A percentile compares a stretch with the other conserved stretches of the same genome.
phyloP scores from a whole-genome alignment of 2,329 filamentous ascomycete genomes.

The Curvularia eragrostidis region DNA sequence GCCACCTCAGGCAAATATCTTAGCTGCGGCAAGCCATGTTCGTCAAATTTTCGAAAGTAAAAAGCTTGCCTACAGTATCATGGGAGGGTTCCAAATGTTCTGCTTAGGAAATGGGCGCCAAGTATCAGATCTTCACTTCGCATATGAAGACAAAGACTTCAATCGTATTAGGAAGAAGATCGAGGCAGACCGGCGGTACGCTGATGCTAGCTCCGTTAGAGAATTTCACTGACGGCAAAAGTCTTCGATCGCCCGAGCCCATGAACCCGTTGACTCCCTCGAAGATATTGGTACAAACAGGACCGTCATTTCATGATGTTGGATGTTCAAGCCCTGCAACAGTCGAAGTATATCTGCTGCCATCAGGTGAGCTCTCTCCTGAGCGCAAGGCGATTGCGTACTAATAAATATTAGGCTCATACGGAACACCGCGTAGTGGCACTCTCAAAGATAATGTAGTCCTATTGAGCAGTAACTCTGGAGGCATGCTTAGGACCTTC shows the following conservation, averaged over 20 bases:
- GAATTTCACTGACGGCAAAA: constrained; percentile 25
- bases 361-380: constrained; percentile 31
- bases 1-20: constrained; percentile 36
- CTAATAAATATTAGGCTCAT: constrained; percentile 30
- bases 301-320: constrained; percentile 39
- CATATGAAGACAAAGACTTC: constrained; percentile 44
- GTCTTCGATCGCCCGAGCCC: constrained; percentile 35
- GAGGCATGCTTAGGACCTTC: constrained; percentile 34
- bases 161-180: constrained; percentile 38
- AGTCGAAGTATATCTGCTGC: constrained; percentile 42
- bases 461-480: constrained; percentile 32
- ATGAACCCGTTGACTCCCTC: constrained; percentile 42
- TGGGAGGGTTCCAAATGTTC: constrained; percentile 42
- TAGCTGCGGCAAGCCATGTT: constrained; percentile 40
- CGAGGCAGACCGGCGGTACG: constrained; percentile 38
- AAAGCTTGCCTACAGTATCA: constrained; percentile 40
- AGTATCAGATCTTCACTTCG: constrained; percentile 42
- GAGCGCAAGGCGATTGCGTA: no score
- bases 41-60: constrained; percentile 41
- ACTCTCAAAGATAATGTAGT: constrained; percentile 34
- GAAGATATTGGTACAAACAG: constrained; percentile 42
- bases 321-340: constrained; percentile 35
- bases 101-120: constrained; percentile 42
- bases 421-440: constrained; percentile 38
- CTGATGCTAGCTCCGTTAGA: not conserved